Evolutionary conservation across 768 basidiomycete species (phyloP), one percentile per base, ranked within the genome.

Genomic region (Kwoniella newhampshirensis): DNA sequence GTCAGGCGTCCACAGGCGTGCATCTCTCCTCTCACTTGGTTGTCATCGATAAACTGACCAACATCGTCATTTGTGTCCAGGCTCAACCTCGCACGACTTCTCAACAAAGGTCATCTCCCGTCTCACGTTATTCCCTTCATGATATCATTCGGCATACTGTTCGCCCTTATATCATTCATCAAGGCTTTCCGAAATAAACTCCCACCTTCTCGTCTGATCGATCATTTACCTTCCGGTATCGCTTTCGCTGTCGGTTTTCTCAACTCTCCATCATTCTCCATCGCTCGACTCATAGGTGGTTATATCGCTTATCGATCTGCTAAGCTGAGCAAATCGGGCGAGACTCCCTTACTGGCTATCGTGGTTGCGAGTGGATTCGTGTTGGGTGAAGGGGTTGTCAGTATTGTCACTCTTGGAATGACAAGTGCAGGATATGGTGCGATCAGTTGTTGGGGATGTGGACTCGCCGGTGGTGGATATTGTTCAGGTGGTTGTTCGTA

Each of bases 171-270:
- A 11, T 85, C 91, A 0, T 81, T 81, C 1, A 47, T 84, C 54
- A 96, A 93, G 75, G 80, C 84, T 2, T 80, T 84, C 54, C 59
- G 30, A n/a, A 28, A 36, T 11, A 48, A 49, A 20, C 54, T 59
- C 30, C 54, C 63, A 0, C 1, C 41, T 0, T 62, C 54, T 11
- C 44, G 27, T 12, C 26, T 61, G 17, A 59, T 74, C 47, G 83
- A 82, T 48, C 90, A 87, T 85, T 85, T 93, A 35, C 91, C 91
- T 4, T 93, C 90, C 0, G 92, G 92, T 21, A 85, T 97, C 36
- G 92, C 91, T 1, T 97, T 97, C 71, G 91, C 91, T 4, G 89
- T 96, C 56, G 91, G 94, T 0, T 96, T 98, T 76, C 80, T 98
- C 68, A 98, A 98, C 71, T 91, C 92, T 0, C 94, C 94, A 2